These are phyloP conservation scores for Capronia epimyces DNA, from an alignment of 2,329 filamentous ascomycete genomes.

Conservation along the genomic window DNA sequence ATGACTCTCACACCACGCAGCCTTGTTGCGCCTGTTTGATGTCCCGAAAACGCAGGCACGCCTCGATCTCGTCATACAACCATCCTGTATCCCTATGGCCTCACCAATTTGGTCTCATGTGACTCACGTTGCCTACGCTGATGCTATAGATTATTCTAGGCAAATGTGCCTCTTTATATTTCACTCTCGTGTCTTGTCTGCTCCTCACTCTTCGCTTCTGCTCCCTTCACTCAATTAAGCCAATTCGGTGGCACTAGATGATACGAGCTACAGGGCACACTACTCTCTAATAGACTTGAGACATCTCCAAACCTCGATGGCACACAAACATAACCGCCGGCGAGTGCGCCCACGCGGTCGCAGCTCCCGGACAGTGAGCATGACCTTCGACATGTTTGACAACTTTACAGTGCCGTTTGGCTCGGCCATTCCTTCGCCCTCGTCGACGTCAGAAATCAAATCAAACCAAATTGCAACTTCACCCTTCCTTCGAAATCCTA, in stretches of 20 bases:
- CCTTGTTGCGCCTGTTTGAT: constrained; percentile 16
- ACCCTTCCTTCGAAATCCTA: constrained; percentile 28
- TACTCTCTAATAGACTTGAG: too few relatives aligned
- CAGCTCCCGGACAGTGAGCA: constrained; percentile 30
- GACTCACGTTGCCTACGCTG: constrained; percentile 18
- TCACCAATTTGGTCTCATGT: constrained; percentile 14
- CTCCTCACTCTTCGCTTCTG: neutral
- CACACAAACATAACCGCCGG: constrained; percentile 45
- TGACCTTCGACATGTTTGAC: constrained; percentile 26
- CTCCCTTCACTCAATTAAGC: constrained; percentile 14
- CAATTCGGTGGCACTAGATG: too few relatives aligned
- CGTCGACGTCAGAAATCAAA: neutral
- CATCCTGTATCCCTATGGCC: neutral
- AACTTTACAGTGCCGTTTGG: constrained; percentile 17
- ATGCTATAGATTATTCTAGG: neutral
- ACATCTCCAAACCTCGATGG: constrained; percentile 33
- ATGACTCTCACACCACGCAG: constrained; percentile 22
- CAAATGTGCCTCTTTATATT: constrained; percentile 12
- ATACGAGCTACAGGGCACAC: too few relatives aligned
- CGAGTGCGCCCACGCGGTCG: constrained; percentile 40
- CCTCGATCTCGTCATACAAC: constrained; percentile 14
- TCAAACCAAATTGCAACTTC: constrained; percentile 23
- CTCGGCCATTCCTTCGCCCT: constrained; percentile 13
- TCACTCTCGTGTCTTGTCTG: neutral
- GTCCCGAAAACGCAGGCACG: constrained; percentile 14